Percentiles rank a stretch among this genome's conserved stretches.
These are phyloP conservation scores for Austroboletus festivus DNA, from an alignment of 768 basidiomycete species.

Conservation along the genomic window DNA sequence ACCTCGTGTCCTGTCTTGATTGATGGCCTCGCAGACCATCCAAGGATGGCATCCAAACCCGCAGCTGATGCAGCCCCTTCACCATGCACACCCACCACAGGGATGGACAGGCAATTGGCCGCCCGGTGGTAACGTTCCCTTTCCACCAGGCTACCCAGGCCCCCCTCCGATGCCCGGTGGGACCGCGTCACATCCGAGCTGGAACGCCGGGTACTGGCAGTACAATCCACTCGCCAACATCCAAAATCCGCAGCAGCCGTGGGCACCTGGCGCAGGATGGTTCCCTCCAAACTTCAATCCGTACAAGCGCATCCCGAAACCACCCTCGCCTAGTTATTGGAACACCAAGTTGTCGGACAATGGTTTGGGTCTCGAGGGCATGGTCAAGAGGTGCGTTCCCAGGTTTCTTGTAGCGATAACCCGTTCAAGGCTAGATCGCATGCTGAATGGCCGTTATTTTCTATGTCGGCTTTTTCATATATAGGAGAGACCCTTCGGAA, in stretches of 20 bases:
- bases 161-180: conserved; percentile 58
- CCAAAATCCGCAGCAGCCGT: conserved; percentile 27
- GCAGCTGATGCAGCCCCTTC: conserved; percentile 30
- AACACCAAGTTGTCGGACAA: conserved; percentile 56
- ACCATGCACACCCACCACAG: conserved; percentile 20
- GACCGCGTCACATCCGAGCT: conserved; percentile 40
- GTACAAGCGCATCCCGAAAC: conserved; percentile 59
- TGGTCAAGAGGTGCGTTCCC: conserved; percentile 55
- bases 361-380: conserved; percentile 60
- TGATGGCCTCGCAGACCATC: conserved; percentile 23
- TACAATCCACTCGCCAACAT: conserved; percentile 40
- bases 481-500: conserved; percentile 30
- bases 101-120: conserved; percentile 41
- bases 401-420: not conserved
- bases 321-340: conserved; percentile 65
- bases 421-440: conserved; percentile 3
- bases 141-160: conserved; percentile 37
- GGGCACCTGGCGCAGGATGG: conserved; percentile 34
- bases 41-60: conserved; percentile 35
- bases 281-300: conserved; percentile 47
- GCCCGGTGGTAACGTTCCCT: conserved; percentile 23
- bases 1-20: not conserved
- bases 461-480: conserved; percentile 1
- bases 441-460: conserved; percentile 7
- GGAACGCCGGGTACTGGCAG: conserved; percentile 54